Evolutionary conservation across 768 basidiomycete genomes (phyloP), one percentile per base, ranked within the genome.

Genomic region (Trametes coccinea): DNA sequence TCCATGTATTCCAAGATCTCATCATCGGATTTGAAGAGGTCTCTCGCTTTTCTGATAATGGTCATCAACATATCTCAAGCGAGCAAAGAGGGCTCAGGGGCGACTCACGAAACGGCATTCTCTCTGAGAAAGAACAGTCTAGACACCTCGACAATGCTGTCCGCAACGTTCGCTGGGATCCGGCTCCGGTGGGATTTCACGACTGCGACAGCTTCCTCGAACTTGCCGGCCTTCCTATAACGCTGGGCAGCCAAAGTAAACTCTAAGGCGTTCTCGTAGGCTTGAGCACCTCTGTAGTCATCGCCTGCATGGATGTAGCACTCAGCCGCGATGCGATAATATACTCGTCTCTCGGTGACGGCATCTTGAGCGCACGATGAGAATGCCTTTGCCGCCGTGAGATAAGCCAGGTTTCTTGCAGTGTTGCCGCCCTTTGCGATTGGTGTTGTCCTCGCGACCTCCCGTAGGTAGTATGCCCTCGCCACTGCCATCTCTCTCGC

Each of bases 1-100:
- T 86, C 80, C 16, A 85, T 75, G 60, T 84, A 90, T 40, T 81
- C 79, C n/a, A 86, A 63, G 17, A 77, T 76, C 22, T 86, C 83
- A 22, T 88, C 82, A 0, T 77, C 71, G 0, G 78, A 74, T 0
- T 74, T 61, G 60, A 90, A 90, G 27, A 89, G 68, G 6, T 71
- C 62, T 56, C 73, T 56, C 27, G 79, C 79, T 69, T 81, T 73
- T 22, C 88, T 88, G 64, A 47, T 2, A 43, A n/a, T 14, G n/a
- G 41, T 37, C 34, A 37, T 37, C 11, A 37, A 22, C 22, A 22
- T 22, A 22, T 22, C 22, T 22, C 34, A 37, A 37, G 5, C 34
- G 11, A 37, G 34, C 6, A 37, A 37, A 11, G 34, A 37, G 6
- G 5, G 34, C 34, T 46, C 4, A 9, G 22, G 4, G 22, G 22